phyloP scores from a whole-genome alignment of 768 basidiomycete genomes.

The Rhizopogon vulgaris region DNA sequence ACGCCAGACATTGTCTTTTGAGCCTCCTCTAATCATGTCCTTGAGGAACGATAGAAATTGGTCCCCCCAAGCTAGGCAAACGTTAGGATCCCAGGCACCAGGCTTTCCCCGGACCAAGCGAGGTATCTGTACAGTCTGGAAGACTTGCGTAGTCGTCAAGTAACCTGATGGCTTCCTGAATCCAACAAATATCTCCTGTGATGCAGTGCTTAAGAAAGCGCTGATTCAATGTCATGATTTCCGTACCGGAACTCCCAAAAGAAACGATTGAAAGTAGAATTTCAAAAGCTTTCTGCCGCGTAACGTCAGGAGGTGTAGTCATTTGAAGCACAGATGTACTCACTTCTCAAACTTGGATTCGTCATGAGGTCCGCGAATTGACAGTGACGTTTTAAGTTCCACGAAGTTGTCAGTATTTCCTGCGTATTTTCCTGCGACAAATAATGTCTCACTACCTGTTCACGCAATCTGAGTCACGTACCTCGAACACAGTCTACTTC shows the following conservation, averaged over 20 bases:
- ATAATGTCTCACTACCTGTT: not conserved
- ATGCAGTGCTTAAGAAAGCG: slow-evolving; percentile 1
- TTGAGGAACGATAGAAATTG: slow-evolving; percentile 52
- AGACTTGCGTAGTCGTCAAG: slow-evolving; percentile 58
- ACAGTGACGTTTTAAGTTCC: slow-evolving; percentile 82
- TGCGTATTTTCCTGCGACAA: slow-evolving; percentile 49
- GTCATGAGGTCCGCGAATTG: slow-evolving; percentile 59
- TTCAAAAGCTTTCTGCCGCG: slow-evolving; percentile 75
- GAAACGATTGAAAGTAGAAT: slow-evolving; percentile 88
- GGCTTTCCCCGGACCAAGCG: slow-evolving; percentile 70
- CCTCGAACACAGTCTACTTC: slow-evolving; percentile 89
- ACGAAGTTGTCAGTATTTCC: slow-evolving; percentile 65
- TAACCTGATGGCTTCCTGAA: slow-evolving; percentile 78
- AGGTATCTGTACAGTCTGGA: slow-evolving; percentile 77
- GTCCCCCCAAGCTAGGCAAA: slow-evolving; percentile 73
- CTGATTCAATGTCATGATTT: not conserved
- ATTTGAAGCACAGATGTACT: slow-evolving; percentile 9
- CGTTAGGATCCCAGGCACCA: slow-evolving; percentile 68
- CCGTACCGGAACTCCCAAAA: slow-evolving; percentile 84
- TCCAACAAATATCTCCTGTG: slow-evolving; percentile 78
- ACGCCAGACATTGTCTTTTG: slow-evolving; percentile 55
- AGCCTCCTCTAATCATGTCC: slow-evolving; percentile 21
- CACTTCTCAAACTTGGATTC: slow-evolving; percentile 78
- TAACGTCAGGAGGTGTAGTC: slow-evolving; percentile 1
- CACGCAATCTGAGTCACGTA: slow-evolving; percentile 21